These are phyloP conservation scores for Viola pubescens DNA, from an alignment of 441 rosid genomes.

Conservation along the genomic window DNA sequence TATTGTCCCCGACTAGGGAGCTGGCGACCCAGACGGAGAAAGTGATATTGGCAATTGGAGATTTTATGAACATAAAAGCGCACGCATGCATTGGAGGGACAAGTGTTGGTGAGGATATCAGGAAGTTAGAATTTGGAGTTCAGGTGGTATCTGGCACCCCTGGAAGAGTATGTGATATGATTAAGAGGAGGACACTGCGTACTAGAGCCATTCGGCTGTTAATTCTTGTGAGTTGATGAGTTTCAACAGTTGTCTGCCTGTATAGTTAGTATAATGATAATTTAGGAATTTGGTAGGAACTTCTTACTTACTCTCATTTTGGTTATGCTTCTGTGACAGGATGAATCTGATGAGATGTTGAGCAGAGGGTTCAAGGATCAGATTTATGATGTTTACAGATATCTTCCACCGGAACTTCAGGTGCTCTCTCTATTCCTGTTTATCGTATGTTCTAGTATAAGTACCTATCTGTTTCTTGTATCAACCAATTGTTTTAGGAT, in stretches of 20 bases:
- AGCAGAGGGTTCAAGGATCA: constrained; percentile 99
- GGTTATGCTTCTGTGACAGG: constrained; percentile 32
- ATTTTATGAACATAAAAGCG: constrained; percentile 69
- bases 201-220: constrained; percentile 76
- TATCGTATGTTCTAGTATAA: no score
- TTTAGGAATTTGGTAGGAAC: not conserved
- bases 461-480: no score
- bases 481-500: no score
- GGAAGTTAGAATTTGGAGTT: constrained; percentile 85
- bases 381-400: constrained; percentile 87
- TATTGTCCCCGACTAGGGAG: constrained; percentile 88
- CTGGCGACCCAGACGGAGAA: constrained; percentile 86
- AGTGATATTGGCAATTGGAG: constrained; percentile 69
- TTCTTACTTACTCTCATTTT: constrained; percentile 24
- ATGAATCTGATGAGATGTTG: constrained; percentile 97
- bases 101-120: constrained; percentile 94
- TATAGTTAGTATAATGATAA: not conserved
- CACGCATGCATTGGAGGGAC: constrained; percentile 93
- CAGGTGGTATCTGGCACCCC: constrained; percentile 98
- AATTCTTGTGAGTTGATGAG: constrained; percentile 51
- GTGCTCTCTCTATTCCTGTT: constrained; percentile 22
- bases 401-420: constrained; percentile 99
- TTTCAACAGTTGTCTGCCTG: not conserved
- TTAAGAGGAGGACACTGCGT: constrained; percentile 87
- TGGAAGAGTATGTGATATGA: constrained; percentile 97